Evolutionary conservation across 1,284 basidiomycete genomes (phyloP).

Genomic region (Schizopora paradoxa): DNA sequence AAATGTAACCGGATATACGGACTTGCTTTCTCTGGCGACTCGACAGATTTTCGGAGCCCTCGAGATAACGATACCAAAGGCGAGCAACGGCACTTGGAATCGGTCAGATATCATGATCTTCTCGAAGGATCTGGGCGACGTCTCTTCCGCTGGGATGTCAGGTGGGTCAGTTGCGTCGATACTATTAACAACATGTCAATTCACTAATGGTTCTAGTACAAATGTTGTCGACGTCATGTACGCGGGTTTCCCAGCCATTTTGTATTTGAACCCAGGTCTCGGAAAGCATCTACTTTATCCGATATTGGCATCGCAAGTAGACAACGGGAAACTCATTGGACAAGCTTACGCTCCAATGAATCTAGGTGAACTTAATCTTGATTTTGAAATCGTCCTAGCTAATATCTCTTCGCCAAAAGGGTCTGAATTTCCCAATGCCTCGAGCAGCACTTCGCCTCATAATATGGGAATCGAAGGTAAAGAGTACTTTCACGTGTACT

Average conservation of each 20-base stretch:
- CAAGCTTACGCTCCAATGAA: neutral
- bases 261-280: slow-evolving; percentile 2
- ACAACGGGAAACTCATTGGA: neutral
- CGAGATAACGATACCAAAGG: slow-evolving; percentile 32
- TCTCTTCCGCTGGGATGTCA: neutral
- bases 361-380: too few species aligned
- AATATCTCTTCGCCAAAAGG: too few species aligned
- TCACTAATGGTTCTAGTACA: neutral
- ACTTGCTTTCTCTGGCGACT: slow-evolving; percentile 34
- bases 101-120: slow-evolving; percentile 16
- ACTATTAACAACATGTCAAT: neutral
- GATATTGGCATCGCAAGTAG: neutral
- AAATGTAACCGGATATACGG: slow-evolving; percentile 31
- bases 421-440: too few species aligned
- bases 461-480: too few species aligned
- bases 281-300: neutral
- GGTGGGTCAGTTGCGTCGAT: neutral
- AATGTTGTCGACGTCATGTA: slow-evolving; percentile 2
- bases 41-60: slow-evolving; percentile 36
- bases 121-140: slow-evolving; percentile 5
- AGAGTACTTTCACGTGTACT: too few species aligned
- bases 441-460: too few species aligned
- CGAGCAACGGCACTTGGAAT: slow-evolving; percentile 26
- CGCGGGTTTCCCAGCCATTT: neutral
- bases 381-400: too few species aligned